phyloP scores from a whole-genome alignment of 495 filamentous ascomycete species.

The Penicillium cosmopolitanum region DNA sequence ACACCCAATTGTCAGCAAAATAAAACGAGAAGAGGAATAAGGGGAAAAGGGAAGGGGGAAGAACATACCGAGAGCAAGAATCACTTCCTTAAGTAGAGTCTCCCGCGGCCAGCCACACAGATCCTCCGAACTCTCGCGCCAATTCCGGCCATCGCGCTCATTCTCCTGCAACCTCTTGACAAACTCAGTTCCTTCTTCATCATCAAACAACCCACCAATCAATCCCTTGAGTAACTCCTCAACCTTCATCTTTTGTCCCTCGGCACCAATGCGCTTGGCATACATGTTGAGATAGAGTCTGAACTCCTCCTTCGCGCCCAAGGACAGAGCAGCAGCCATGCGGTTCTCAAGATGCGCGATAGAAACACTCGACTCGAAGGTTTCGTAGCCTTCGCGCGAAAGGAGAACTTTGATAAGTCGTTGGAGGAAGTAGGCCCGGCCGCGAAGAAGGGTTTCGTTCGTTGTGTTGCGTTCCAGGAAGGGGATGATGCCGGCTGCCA shows the following conservation, averaged over 20 bases:
- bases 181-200: constrained; percentile 47
- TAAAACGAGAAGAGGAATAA: neutral
- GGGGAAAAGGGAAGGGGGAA: neutral
- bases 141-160: constrained; percentile 60
- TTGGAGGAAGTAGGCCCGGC: constrained; percentile 85
- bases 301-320: constrained; percentile 90
- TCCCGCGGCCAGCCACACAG: constrained; percentile 89
- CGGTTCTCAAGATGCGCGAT: constrained; percentile 96
- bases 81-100: constrained; percentile 83
- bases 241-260: constrained; percentile 83
- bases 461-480: constrained; percentile 93
- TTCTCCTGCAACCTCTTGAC: constrained; percentile 56
- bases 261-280: constrained; percentile 89
- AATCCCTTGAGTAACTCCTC: constrained; percentile 85
- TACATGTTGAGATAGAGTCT: constrained; percentile 93
- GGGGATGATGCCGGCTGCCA: constrained; percentile 92
- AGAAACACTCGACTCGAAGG: constrained; percentile 86
- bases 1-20: constrained; percentile 32
- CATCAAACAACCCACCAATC: constrained; percentile 68
- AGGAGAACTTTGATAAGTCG: constrained; percentile 84
- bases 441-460: constrained; percentile 86
- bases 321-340: constrained; percentile 81
- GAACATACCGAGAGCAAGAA: constrained; percentile 85
- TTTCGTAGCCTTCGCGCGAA: constrained; percentile 86
- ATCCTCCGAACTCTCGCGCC: constrained; percentile 51